Percentiles rank a stretch among this genome's conserved stretches.
These are phyloP conservation scores for Trichophyton simii DNA, from an alignment of 2,329 filamentous ascomycete genomes.

Conservation along the genomic window DNA sequence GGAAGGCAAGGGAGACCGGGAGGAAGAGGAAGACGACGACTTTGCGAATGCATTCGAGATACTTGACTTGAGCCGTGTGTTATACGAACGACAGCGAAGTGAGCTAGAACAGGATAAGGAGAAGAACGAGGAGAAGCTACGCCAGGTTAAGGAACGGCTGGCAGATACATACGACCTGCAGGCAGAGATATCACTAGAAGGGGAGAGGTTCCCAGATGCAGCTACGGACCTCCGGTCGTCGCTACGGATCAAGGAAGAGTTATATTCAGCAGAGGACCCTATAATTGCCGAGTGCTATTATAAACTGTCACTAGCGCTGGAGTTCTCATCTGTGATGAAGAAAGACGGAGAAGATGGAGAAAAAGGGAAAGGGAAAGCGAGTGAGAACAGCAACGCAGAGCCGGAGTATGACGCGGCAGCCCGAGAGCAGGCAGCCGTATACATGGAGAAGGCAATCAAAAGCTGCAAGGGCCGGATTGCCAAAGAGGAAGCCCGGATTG, in stretches of 20 bases:
- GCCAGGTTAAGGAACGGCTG: conserved; percentile 68
- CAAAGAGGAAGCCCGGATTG: conserved; percentile 40
- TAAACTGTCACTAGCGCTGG: conserved; percentile 86
- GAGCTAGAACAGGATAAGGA: conserved; percentile 35
- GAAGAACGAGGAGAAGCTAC: conserved; percentile 21
- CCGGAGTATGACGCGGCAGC: conserved; percentile 33
- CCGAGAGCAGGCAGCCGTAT: conserved; percentile 42
- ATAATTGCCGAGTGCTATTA: conserved; percentile 89
- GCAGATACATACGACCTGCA: conserved; percentile 90
- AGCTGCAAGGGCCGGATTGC: conserved; percentile 44
- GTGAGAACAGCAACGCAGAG: conserved; percentile 6
- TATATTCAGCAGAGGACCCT: conserved; percentile 70
- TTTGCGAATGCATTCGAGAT: conserved; percentile 53
- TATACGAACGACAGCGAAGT: conserved; percentile 47
- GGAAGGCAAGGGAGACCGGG: conserved; percentile 31
- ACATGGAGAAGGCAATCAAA: conserved; percentile 50
- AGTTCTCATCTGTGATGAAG: conserved; percentile 71
- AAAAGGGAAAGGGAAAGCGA: conserved; percentile 27
- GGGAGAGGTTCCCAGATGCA: conserved; percentile 82
- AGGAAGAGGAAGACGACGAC: conserved; percentile 49
- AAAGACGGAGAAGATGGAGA: conserved; percentile 23
- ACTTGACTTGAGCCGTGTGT: conserved; percentile 49
- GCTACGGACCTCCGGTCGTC: conserved; percentile 69
- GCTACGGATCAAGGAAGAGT: conserved; percentile 62
- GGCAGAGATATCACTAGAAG: conserved; percentile 93